Percentiles rank a stretch among this genome's conserved stretches.
Evolutionary conservation across 441 rosid species (phyloP).

Genomic region (Erodium moschatum): DNA sequence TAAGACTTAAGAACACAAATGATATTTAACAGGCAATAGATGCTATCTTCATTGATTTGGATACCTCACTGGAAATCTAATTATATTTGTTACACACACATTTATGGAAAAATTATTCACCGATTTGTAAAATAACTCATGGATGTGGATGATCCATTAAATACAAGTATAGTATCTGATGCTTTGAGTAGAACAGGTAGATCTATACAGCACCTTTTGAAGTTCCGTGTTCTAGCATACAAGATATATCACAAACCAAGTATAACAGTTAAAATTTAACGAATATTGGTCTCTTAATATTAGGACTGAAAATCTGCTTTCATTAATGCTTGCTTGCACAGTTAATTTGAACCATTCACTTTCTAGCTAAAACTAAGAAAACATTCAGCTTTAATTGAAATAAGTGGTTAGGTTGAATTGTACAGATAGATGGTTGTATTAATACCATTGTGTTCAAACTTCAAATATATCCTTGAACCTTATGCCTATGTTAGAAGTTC

Average conservation of each 20-base stretch:
- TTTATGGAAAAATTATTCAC: neutral
- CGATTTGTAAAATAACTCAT: neutral
- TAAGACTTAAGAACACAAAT: constrained; percentile 10
- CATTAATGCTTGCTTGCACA: neutral
- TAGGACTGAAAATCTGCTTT: neutral
- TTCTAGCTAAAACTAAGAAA: neutral
- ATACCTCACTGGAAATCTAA: constrained; percentile 13
- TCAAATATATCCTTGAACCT: neutral
- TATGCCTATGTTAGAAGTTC: neutral
- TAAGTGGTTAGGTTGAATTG: neutral
- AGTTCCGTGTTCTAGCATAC: neutral
- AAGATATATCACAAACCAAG: neutral
- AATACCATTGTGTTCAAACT: neutral
- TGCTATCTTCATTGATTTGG: neutral
- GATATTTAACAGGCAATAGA: neutral
- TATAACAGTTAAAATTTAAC: neutral
- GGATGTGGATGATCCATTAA: neutral
- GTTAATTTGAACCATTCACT: neutral
- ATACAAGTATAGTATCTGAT: neutral
- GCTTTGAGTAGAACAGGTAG: neutral
- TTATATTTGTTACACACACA: constrained; percentile 8
- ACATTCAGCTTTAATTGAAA: neutral
- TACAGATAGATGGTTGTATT: neutral
- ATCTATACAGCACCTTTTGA: neutral
- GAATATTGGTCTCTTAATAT: neutral